Evolutionary conservation across 2,329 filamentous ascomycete genomes (phyloP), one percentile per base, ranked within the genome.

Genomic region (Cladosporium phlei): DNA sequence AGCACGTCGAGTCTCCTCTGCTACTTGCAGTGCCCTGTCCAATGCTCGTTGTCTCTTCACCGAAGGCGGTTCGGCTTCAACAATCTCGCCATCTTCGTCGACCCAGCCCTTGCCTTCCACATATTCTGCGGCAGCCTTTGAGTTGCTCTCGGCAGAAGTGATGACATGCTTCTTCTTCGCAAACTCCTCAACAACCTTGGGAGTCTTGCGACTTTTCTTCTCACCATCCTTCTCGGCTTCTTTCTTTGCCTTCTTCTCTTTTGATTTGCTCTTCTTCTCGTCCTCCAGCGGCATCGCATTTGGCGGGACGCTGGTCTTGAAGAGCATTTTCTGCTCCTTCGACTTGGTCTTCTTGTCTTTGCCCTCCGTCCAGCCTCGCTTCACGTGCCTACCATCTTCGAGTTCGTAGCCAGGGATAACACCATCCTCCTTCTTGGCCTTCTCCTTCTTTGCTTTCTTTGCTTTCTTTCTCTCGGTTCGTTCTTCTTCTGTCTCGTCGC

Each of bases 21-120:
- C 22, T 24, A 37, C 9, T 10, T 25, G 14, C n/a, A 35, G 22
- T 12, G 42, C 42, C 9, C 29, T 14, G 3, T 55, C 46, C n/a
- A 39, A 46, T 12, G 52, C 47, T 71, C 71, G 7, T 66, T 51
- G 51, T 14, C 49, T 51, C 48, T 49, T 60, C 49, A 54, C 57
- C 11, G 55, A 54, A 21, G 50, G 44, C 14, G 48, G 52, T 43
- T 71, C 70, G 16, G 65, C 67, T 64, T 94, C 86, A 2, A 95
- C 78, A 1, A 96, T 70, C 46, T 83, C 80, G 5, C 90, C 90
- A 12, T 83, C 73, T 51, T 82, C 79, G 57, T 95, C 85, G 0
- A 95, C 77, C 91, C 93, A 97, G 1, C 91, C 91, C 59, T 86
- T 83, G 17, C 85, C 89, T 45, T 95, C 85, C 30, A 93, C 78